These are phyloP conservation scores for Monilinia vaccinii-corymbosi DNA, from an alignment of 2,329 filamentous ascomycete species.

Conservation along the genomic window DNA sequence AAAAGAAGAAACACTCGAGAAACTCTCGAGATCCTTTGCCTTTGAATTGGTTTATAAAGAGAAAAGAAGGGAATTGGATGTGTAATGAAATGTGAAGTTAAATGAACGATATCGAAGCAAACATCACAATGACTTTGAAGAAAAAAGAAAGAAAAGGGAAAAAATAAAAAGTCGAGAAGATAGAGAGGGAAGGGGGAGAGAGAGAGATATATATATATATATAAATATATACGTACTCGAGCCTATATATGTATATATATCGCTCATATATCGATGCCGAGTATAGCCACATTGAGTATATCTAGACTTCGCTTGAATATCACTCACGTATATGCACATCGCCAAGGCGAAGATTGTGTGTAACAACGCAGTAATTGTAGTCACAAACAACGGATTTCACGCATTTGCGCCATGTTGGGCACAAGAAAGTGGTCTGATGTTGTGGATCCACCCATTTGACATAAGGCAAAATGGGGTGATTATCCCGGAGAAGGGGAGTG, in stretches of 20 bases:
- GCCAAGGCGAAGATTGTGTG: conserved; percentile 8
- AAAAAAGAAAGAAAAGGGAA: background rate
- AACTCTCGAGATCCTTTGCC: background rate
- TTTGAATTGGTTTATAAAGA: background rate
- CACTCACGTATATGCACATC: no score
- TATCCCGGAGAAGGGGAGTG: background rate
- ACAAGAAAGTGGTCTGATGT: conserved; percentile 12
- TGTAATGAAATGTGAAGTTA: no score
- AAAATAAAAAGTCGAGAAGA: no score
- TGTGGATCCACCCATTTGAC: background rate
- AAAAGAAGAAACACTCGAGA: background rate
- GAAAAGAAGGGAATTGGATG: no score
- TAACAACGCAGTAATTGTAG: background rate
- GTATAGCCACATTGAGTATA: no score
- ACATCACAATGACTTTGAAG: no score
- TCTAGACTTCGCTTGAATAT: conserved; percentile 3
- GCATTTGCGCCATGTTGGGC: conserved; percentile 8
- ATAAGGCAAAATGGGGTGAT: background rate
- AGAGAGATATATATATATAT: background rate
- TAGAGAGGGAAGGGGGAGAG: background rate
- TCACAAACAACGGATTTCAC: no score
- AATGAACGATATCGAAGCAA: no score
- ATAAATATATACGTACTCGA: background rate
- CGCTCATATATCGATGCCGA: no score
- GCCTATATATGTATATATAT: background rate